Base-by-base conservation (phyloP, 163 green algal genomes). In the Prototheca stagnorum region DNA sequence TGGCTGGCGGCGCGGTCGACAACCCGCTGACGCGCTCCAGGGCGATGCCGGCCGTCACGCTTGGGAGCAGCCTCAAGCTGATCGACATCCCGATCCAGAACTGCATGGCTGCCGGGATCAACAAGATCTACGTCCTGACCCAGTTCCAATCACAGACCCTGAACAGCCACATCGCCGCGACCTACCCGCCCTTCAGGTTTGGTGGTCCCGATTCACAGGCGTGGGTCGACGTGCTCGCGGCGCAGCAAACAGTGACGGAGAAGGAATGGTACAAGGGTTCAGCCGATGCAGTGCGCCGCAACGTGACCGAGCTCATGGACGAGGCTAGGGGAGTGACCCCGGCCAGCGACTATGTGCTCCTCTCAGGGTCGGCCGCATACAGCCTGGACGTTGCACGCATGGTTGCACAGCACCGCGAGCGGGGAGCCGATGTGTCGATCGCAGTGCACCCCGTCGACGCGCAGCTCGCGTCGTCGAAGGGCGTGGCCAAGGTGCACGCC, bases 81-180 rank as follows among this genome's bases (percentile, higher is more conserved):
- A 92, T 98, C 40, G 89, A 98, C 55, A 85, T 97, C 44, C 82
- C 89, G 5, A 82, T 98, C 56, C 88, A 72, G 68, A 98, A 98
- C 72, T 98, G 90, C 82, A 83, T 98, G 42, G 87, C 90, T 57
- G 82, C 72, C 48, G 84, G 87, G 56, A 77, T 98, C 54, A 93
- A 86, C 68, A 98, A 97, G 65, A 86, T 93, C 65, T 98, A 96
- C 72, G 86, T 90, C 57, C 69, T 99, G 35, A 99, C 90, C n/a
- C 90, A 99, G 75, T 99, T 95, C 83, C 96, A 99, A 72, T 92
- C 74, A 7, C 81, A 88, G 24, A 92, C 79, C 2, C 80, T 99
- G 28, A 98, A 99, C 73, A 74, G 84, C n/a, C 90, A 99, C 57
- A 67, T 99, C 31, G 80, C 51, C 26, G 42, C 29, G 7, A 55